Percentiles rank a stretch among this genome's conserved stretches.
Conservation (phyloP, 2,329 filamentous ascomycete genomes). For the Paraphaeosphaeria sporulosa region DNA sequence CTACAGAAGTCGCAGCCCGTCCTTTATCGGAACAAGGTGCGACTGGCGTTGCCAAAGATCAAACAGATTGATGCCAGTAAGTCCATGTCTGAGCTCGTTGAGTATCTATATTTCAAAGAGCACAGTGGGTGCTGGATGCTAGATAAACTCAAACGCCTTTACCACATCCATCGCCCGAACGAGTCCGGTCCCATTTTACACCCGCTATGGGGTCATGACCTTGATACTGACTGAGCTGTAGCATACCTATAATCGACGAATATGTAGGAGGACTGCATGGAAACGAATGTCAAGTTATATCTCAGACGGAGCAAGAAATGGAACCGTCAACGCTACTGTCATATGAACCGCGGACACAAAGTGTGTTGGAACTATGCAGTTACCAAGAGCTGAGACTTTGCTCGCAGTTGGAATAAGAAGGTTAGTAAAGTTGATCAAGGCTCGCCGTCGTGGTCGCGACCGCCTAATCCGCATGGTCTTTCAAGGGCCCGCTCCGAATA, state of each 20-base stretch:
- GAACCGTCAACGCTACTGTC: not conserved
- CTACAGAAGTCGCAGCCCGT: constrained; percentile 81
- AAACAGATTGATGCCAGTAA: constrained; percentile 96
- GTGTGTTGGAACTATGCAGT: not conserved
- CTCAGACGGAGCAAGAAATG: not conserved
- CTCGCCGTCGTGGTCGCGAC: no score
- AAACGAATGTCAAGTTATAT: not conserved
- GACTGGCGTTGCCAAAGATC: constrained; percentile 84
- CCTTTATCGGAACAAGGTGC: constrained; percentile 92
- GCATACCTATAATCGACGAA: constrained; percentile 18
- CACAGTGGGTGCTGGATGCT: no score
- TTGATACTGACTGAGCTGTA: constrained; percentile 1
- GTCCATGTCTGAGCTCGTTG: constrained; percentile 51
- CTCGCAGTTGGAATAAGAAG: not conserved
- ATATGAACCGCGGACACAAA: not conserved
- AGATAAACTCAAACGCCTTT: no score
- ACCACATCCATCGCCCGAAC: no score
- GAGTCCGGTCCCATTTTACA: not conserved
- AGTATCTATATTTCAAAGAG: no score
- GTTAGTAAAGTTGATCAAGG: not conserved
- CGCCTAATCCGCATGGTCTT: not conserved
- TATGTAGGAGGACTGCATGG: not conserved
- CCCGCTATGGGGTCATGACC: no score
- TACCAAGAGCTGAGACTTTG: not conserved
- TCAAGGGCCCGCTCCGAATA: no score